phyloP scores from a whole-genome alignment of 805 yeast species.

The Lipomyces kockii region DNA sequence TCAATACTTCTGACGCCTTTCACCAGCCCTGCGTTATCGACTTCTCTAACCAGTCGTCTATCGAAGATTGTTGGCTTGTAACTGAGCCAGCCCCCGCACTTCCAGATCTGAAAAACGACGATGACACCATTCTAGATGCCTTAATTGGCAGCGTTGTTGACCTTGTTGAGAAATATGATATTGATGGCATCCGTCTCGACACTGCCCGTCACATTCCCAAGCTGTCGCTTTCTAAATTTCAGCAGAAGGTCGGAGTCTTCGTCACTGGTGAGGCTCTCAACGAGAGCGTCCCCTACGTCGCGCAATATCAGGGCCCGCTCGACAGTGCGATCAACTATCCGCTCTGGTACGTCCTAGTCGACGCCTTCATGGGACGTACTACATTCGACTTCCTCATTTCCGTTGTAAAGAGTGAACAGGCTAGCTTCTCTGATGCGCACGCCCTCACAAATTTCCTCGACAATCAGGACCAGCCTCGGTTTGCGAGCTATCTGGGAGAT shows the following conservation, averaged over 20 bases:
- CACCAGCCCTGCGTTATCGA: conserved; percentile 17
- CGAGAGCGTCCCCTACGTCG: not conserved
- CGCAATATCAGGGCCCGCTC: conserved; percentile 14
- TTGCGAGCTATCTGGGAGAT: conserved; percentile 10
- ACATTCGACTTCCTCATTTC: not conserved
- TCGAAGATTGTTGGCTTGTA: conserved; percentile 18
- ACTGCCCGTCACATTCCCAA: conserved; percentile 13
- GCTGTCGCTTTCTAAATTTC: conserved; percentile 4
- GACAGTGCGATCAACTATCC: conserved; percentile 22
- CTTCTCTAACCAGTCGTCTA: conserved; percentile 13
- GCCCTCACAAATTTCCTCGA: conserved; percentile 11
- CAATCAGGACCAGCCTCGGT: conserved; percentile 22
- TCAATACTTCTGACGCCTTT: conserved; percentile 7
- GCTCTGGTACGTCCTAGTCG: not conserved
- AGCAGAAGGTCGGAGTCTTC: conserved; percentile 10
- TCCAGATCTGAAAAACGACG: conserved; percentile 10
- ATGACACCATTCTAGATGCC: not conserved
- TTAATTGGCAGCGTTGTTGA: not conserved
- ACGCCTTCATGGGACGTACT: not conserved
- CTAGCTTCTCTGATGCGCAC: not conserved
- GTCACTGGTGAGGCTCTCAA: conserved; percentile 16
- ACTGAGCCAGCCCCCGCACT: conserved; percentile 12
- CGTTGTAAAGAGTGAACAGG: conserved; percentile 1
- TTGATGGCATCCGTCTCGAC: conserved; percentile 24
- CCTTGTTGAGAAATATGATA: not conserved